phyloP scores from a whole-genome alignment of 2,329 filamentous ascomycete species.

The Orbilia quercus region DNA sequence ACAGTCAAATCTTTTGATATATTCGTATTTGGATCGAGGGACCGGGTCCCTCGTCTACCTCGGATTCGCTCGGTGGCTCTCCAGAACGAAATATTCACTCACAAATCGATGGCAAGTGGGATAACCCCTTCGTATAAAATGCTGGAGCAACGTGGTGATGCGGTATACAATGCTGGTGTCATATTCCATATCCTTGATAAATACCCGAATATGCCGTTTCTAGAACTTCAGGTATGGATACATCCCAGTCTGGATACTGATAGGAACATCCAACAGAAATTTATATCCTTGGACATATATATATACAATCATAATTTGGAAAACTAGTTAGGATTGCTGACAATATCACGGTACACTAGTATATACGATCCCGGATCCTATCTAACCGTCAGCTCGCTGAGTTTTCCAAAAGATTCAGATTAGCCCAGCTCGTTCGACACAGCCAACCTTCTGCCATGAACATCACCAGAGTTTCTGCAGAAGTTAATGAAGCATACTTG shows the following conservation, averaged over 20 bases:
- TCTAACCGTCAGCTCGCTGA: constrained; percentile 18
- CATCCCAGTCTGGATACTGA: neutral
- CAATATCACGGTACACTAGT: neutral
- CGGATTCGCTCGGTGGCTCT: neutral
- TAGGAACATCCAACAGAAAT: too few relatives aligned
- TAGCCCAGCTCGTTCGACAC: neutral
- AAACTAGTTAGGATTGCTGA: too few relatives aligned
- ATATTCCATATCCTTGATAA: constrained; percentile 6
- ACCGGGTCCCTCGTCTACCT: neutral
- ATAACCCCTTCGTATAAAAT: neutral
- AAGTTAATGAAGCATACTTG: constrained; percentile 20
- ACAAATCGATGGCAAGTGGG: neutral
- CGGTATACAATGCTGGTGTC: constrained; percentile 3
- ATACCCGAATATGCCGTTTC: constrained; percentile 7
- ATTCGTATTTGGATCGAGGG: neutral
- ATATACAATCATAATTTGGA: too few relatives aligned
- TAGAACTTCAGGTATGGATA: constrained; percentile 6
- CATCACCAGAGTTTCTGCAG: neutral
- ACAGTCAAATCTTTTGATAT: neutral
- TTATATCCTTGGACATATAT: too few relatives aligned
- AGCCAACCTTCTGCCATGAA: neutral
- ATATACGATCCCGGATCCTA: neutral
- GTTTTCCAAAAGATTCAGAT: neutral
- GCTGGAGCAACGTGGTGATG: constrained; percentile 29
- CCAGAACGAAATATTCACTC: constrained; percentile 9